These are phyloP conservation scores for Cnidoscolus chayamansa DNA, from an alignment of 441 rosid species.

Conservation along the genomic window DNA sequence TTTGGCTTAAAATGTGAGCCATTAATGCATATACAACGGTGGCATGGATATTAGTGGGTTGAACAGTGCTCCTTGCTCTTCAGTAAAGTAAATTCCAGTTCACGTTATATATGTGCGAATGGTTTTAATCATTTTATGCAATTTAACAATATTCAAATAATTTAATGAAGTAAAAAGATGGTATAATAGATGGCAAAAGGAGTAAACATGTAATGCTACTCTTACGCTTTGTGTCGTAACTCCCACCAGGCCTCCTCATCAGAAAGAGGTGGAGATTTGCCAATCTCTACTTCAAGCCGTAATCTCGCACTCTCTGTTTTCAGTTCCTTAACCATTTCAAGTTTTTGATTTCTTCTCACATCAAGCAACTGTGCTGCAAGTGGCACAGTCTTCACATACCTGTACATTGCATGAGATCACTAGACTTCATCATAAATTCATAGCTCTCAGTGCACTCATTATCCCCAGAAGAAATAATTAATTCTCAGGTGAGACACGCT, in stretches of 20 bases:
- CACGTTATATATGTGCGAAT: not conserved
- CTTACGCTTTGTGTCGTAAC: slow-evolving; percentile 91
- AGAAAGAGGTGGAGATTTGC: slow-evolving; percentile 93
- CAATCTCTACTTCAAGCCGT: slow-evolving; percentile 83
- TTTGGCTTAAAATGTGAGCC: too few species aligned
- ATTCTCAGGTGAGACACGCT: not conserved
- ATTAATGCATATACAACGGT: too few species aligned
- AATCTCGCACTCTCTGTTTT: slow-evolving; percentile 69
- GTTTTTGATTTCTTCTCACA: slow-evolving; percentile 80
- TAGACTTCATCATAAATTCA: slow-evolving; percentile 1
- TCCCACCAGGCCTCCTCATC: slow-evolving; percentile 92
- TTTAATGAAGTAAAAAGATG: not conserved
- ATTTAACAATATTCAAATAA: not conserved
- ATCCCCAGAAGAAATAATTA: not conserved
- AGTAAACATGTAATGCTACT: slow-evolving; percentile 10
- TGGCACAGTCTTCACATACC: slow-evolving; percentile 92
- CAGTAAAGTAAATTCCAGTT: not conserved
- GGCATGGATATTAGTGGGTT: not conserved
- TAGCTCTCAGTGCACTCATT: not conserved
- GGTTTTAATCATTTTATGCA: not conserved
- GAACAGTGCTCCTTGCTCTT: slow-evolving; percentile 1
- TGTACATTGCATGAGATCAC: slow-evolving; percentile 25
- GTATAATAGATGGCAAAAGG: slow-evolving; percentile 3
- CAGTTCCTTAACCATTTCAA: slow-evolving; percentile 77
- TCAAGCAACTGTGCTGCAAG: slow-evolving; percentile 87